Evolutionary conservation across 768 basidiomycete species (phyloP), one percentile per base, ranked within the genome.

Genomic region (Agaricus sinodeliciosus): DNA sequence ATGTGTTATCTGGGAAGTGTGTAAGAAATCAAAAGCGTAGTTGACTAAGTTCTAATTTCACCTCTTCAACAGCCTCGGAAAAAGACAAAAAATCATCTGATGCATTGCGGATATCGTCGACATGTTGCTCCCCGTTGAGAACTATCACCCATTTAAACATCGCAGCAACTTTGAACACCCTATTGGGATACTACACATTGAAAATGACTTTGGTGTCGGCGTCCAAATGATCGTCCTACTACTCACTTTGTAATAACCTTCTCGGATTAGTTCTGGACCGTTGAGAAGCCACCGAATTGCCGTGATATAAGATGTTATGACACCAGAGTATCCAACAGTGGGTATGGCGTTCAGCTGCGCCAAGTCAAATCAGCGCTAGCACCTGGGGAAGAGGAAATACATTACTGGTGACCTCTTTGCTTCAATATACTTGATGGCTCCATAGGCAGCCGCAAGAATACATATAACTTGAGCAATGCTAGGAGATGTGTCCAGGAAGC

Each of bases 51-150:
- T 2, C 12, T 39, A 19, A 28, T 13, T 27, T 28, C 39, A 54
- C 56, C 27, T 57, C 56, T n/a, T 42, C 47, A 5, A 47, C 41
- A 15, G 46, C 45, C 16, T 53, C 51, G 4, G 5, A 28, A 35
- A 65, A 58, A 18, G 63, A 65, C 15, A 71, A 43, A 4, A 63
- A 51, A 9, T 69, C 64, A 34, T 65, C 65, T 9, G 58, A 48
- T 9, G 69, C 67, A 48, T 61, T 65, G 9, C 68, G 62, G 37
- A 74, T 55, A 25, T 72, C 70, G 12, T 70, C 65, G 7, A 69
- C 56, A 51, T 66, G 57, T 25, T 65, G 46, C 3, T 57, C 55
- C n/a, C 65, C 66, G 35, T 62, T 65, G 34, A 67, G 58, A 1
- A 70, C 55, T 5, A 72, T 59, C 2, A 62, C 51, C 72, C 70